Percentiles rank a stretch among this genome's conserved stretches.
phyloP scores from a whole-genome alignment of 495 filamentous ascomycete species.

The Cladorrhinum samala region DNA sequence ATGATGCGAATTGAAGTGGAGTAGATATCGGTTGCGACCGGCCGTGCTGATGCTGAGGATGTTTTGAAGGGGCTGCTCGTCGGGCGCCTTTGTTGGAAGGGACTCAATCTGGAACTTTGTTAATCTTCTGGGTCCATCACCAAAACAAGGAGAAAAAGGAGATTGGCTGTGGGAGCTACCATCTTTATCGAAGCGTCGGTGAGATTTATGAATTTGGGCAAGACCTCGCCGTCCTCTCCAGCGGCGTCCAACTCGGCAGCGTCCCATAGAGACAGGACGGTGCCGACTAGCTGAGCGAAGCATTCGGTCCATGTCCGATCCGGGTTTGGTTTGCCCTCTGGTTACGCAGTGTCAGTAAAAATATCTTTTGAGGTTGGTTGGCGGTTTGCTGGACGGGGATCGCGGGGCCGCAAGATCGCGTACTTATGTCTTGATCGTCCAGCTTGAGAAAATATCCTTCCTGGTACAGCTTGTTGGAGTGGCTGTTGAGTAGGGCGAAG shows the following conservation, averaged over 20 bases:
- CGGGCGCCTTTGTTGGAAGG: constrained; percentile 68
- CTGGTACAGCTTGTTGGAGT: constrained; percentile 92
- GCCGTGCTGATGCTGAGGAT: constrained; percentile 93
- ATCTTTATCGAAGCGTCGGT: constrained; percentile 96
- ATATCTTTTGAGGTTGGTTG: neutral
- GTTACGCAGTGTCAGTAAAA: constrained; percentile 15
- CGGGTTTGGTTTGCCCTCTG: constrained; percentile 77
- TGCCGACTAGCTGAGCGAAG: constrained; percentile 94
- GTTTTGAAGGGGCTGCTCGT: constrained; percentile 77
- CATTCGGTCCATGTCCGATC: constrained; percentile 95
- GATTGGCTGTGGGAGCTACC: constrained; percentile 47
- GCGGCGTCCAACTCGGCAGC: constrained; percentile 87
- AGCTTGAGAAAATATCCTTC: constrained; percentile 97
- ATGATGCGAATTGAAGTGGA: constrained; percentile 92
- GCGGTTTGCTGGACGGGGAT: too few relatives aligned
- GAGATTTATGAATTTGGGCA: constrained; percentile 94
- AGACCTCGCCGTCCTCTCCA: constrained; percentile 72
- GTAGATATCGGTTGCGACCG: constrained; percentile 86
- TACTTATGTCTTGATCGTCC: constrained; percentile 86
- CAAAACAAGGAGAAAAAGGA: neutral
- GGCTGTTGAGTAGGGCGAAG: constrained; percentile 89
- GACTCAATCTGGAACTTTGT: constrained; percentile 67
- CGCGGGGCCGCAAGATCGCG: too few relatives aligned
- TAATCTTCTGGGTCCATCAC: neutral
- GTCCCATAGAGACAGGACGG: constrained; percentile 93